These are phyloP conservation scores for Pisolithus albus DNA, from an alignment of 768 basidiomycete species.

Conservation along the genomic window DNA sequence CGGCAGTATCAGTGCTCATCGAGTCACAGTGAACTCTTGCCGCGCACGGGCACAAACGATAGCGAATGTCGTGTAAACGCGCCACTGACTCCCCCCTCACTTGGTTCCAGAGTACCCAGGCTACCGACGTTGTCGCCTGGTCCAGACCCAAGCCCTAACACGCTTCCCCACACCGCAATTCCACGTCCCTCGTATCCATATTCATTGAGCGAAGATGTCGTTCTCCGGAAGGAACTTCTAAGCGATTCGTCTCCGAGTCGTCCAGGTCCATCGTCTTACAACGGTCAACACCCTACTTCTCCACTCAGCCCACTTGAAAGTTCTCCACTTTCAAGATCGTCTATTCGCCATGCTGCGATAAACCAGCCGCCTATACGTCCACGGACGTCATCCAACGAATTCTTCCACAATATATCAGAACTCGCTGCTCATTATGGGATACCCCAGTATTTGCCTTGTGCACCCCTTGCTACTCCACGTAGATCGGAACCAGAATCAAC, in stretches of 20 bases:
- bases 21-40: conserved; percentile 16
- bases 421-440: conserved; percentile 75
- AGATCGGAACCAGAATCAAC: conserved; percentile 31
- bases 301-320: conserved; percentile 42
- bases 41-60: conserved; percentile 18
- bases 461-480: conserved; percentile 53
- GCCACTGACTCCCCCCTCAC: conserved; percentile 38
- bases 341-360: conserved; percentile 53
- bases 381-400: conserved; percentile 52
- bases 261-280: conserved; percentile 30
- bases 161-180: conserved; percentile 40
- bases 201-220: conserved; percentile 39
- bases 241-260: conserved; percentile 38
- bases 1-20: conserved; percentile 14
- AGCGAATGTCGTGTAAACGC: conserved; percentile 30
- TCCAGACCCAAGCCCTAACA: conserved; percentile 18
- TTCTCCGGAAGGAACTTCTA: conserved; percentile 29
- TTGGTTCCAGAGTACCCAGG: conserved; percentile 50
- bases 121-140: conserved; percentile 45
- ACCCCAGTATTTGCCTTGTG: conserved; percentile 62
- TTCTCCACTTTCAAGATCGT: conserved; percentile 44
- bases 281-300: conserved; percentile 34
- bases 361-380: conserved; percentile 50
- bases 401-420: conserved; percentile 61
- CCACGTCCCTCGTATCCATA: conserved; percentile 33